Conservation (phyloP, 2,329 filamentous ascomycete genomes). For the Fusarium keratoplasticum region DNA sequence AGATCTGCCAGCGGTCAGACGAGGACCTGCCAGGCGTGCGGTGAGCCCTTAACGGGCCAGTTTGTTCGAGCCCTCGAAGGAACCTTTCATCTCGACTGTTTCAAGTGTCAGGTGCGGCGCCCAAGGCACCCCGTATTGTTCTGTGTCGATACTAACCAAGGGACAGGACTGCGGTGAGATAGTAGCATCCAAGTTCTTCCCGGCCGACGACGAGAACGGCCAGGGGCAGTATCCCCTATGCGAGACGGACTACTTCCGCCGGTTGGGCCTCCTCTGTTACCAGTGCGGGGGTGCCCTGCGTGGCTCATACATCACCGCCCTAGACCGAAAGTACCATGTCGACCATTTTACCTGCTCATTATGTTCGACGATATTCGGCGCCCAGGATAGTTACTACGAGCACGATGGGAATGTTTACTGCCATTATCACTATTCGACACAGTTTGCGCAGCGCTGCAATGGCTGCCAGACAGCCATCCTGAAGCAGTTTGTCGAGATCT, state of each 20-base stretch:
- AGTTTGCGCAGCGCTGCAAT: constrained; percentile 95
- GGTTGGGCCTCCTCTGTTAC: constrained; percentile 90
- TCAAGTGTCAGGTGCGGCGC: constrained; percentile 84
- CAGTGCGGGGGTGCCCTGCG: constrained; percentile 92
- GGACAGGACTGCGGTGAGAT: constrained; percentile 93
- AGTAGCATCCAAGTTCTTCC: constrained; percentile 98
- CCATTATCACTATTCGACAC: constrained; percentile 98
- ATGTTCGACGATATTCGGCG: constrained; percentile 97
- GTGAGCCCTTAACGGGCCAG: constrained; percentile 88
- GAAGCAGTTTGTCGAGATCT: constrained; percentile 99
- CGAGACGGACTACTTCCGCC: constrained; percentile 96
- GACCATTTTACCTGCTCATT: constrained; percentile 99
- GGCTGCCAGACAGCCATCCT: constrained; percentile 97
- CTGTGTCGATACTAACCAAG: constrained; percentile 29
- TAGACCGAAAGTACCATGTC: constrained; percentile 98
- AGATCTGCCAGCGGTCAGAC: constrained; percentile 69
- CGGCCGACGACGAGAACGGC: constrained; percentile 89
- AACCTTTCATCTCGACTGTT: constrained; percentile 97
- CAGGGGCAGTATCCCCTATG: constrained; percentile 92
- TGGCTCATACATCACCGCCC: constrained; percentile 96
- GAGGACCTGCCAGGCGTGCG: constrained; percentile 87
- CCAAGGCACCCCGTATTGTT: neutral
- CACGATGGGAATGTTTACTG: constrained; percentile 97
- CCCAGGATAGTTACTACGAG: constrained; percentile 98
- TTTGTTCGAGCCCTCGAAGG: constrained; percentile 94